phyloP scores from a whole-genome alignment of 2,329 filamentous ascomycete species.

The Simplicillium aogashimaense region DNA sequence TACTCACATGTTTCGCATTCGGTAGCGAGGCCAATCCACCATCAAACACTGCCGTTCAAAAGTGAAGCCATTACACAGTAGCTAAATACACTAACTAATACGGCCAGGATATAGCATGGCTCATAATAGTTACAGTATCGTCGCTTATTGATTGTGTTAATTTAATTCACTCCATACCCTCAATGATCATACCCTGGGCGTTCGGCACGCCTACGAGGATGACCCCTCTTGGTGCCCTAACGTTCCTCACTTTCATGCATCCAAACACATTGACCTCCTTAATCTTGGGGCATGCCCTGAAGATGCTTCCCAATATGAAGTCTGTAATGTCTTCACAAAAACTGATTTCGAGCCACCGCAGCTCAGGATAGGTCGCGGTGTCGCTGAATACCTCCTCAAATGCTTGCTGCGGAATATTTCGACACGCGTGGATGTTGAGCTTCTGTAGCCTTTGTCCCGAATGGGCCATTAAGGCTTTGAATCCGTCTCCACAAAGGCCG shows the following conservation, averaged over 20 bases:
- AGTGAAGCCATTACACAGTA: too few species aligned
- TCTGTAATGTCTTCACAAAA: conserved; percentile 64
- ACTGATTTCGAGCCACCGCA: conserved; percentile 66
- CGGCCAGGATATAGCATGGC: too few species aligned
- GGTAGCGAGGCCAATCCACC: too few species aligned
- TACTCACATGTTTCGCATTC: too few species aligned
- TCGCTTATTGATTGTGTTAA: too few species aligned
- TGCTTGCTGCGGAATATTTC: conserved; percentile 63
- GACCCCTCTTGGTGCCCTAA: conserved; percentile 42
- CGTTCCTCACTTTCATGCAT: conserved; percentile 50
- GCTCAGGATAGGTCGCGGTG: conserved; percentile 51
- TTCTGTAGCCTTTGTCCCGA: conserved; percentile 57
- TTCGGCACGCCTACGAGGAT: conserved; percentile 50
- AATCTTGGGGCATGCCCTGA: conserved; percentile 52
- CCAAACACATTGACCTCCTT: conserved; percentile 53
- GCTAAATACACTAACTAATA: too few species aligned
- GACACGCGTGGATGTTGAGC: conserved; percentile 74
- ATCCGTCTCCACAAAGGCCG: conserved; percentile 67
- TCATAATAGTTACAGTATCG: too few species aligned
- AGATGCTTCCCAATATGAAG: conserved; percentile 52
- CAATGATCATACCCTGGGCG: conserved; percentile 49
- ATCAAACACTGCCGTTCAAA: too few species aligned
- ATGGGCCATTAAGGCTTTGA: conserved; percentile 75
- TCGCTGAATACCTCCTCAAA: conserved; percentile 65
- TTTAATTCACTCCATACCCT: conserved; percentile 24